Conservation (phyloP, 177 flowering plant species). For the Vitis hybrid region DNA sequence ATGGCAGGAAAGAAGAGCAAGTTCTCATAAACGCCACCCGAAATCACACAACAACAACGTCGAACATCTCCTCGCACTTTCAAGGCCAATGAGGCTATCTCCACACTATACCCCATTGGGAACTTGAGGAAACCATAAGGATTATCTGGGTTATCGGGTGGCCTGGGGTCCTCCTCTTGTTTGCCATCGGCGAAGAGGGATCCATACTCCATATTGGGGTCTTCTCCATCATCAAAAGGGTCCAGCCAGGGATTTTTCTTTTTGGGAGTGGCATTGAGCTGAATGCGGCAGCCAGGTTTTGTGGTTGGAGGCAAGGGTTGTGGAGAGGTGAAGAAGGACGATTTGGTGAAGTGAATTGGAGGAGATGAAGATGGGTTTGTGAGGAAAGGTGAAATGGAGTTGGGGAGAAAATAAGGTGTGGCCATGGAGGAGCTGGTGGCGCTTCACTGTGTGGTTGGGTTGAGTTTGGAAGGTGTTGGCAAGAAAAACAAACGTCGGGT, state of each 20-base stretch:
- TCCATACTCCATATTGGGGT: conserved; percentile 70
- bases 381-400: conserved; percentile 35
- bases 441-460: neutral
- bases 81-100: conserved; percentile 65
- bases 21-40: conserved; percentile 89
- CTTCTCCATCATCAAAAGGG: conserved; percentile 80
- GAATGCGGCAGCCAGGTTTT: conserved; percentile 13
- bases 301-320: conserved; percentile 11
- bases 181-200: conserved; percentile 72
- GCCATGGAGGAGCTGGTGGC: conserved; percentile 15
- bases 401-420: conserved; percentile 38
- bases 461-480: neutral
- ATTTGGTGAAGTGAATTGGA: conserved; percentile 25
- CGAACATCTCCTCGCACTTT: conserved; percentile 85
- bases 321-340: conserved; percentile 23
- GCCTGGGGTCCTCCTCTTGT: conserved; percentile 85
- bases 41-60: conserved; percentile 73
- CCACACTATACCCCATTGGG: conserved; percentile 64
- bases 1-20: conserved; percentile 81
- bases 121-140: conserved; percentile 93
- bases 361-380: conserved; percentile 33
- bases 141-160: conserved; percentile 72
- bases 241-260: conserved; percentile 80
- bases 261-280: conserved; percentile 35
- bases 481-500: conserved; percentile 3